Conservation (phyloP, 2,329 filamentous ascomycete genomes). For the Pseudogymnoascus sp. region DNA sequence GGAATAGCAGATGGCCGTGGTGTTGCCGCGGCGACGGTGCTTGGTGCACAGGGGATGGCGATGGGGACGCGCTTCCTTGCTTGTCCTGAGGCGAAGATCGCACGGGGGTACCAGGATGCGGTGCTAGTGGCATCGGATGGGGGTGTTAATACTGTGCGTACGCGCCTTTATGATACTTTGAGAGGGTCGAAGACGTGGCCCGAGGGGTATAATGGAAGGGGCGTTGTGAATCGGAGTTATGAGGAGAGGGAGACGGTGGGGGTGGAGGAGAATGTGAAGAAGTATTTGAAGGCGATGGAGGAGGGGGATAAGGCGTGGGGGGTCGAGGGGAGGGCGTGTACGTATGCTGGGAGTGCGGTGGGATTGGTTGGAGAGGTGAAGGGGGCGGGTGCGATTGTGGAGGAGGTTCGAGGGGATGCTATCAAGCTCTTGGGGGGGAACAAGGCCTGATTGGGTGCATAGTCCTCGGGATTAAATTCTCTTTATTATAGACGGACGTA, state of each 20-base stretch:
- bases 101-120: conserved; percentile 38
- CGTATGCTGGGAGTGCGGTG: conserved; percentile 55
- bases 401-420: conserved; percentile 26
- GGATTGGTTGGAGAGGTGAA: conserved; percentile 46
- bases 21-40: conserved; percentile 27
- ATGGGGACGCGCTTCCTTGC: conserved; percentile 45
- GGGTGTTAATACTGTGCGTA: conserved; percentile 41
- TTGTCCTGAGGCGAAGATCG: conserved; percentile 36
- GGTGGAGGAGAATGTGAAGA: conserved; percentile 32
- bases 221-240: conserved; percentile 47
- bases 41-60: conserved; percentile 35
- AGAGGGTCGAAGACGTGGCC: conserved; percentile 53
- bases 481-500: background rate
- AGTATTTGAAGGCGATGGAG: conserved; percentile 38
- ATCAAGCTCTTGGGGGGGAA: background rate
- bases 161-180: conserved; percentile 42
- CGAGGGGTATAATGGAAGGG: conserved; percentile 47
- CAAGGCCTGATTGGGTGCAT: background rate
- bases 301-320: conserved; percentile 46
- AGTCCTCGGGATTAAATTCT: background rate
- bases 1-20: conserved; percentile 31
- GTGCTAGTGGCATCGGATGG: conserved; percentile 41
- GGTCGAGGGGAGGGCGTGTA: conserved; percentile 44
- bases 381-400: conserved; percentile 44
- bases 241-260: conserved; percentile 32